Conservation (phyloP, 2,329 filamentous ascomycete species). For the Fonsecaea multimorphosa region DNA sequence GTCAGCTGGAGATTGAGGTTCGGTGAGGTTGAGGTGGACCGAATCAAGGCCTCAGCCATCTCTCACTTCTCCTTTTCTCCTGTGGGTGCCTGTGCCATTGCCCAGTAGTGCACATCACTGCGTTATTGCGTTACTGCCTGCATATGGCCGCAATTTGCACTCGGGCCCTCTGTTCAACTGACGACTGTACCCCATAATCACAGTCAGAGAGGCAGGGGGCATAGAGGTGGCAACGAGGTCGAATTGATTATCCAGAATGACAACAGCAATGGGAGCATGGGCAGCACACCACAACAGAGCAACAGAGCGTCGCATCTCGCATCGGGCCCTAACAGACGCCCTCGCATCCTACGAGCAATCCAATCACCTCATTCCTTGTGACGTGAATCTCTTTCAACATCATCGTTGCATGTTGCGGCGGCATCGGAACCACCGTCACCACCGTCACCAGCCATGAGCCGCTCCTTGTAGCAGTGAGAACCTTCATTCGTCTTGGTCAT, state of each 20-base stretch:
- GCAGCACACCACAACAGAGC: too few species aligned
- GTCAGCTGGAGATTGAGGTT: neutral
- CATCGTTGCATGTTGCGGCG: neutral
- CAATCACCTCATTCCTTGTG: neutral
- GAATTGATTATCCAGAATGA: neutral
- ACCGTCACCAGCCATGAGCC: too few species aligned
- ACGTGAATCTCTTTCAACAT: neutral
- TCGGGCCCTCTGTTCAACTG: neutral
- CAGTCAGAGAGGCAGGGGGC: neutral
- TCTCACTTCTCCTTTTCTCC: neutral
- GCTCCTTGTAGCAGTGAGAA: neutral
- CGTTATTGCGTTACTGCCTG: too few species aligned
- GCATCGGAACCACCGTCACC: slow-evolving; percentile 3
- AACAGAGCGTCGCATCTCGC: neutral
- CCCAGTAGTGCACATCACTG: neutral
- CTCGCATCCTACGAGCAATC: neutral
- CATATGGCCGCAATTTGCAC: neutral
- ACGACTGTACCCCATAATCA: neutral
- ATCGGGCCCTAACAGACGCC: neutral
- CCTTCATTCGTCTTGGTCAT: neutral
- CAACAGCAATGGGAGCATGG: neutral
- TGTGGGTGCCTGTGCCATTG: neutral
- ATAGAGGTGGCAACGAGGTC: neutral
- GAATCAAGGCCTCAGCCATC: too few species aligned
- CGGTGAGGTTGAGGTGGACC: neutral